Conservation (phyloP, 1,284 basidiomycete genomes). For the Hemileia vastatrix region DNA sequence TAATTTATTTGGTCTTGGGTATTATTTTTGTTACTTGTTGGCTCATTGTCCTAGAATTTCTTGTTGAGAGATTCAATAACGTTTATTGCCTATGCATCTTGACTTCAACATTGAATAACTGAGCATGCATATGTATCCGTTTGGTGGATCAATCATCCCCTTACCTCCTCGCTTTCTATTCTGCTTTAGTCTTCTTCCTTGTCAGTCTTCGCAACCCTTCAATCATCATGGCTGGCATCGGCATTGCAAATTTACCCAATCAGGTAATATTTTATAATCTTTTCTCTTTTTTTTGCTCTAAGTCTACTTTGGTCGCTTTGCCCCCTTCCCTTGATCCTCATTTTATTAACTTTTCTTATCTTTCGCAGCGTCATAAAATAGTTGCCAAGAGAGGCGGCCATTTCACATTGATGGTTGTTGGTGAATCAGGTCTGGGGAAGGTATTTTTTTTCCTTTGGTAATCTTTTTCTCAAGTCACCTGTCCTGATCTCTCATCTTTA, state of each 20-base stretch:
- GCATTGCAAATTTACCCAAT: constrained; percentile 88
- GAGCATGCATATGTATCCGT: too few species aligned
- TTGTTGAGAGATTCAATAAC: too few species aligned
- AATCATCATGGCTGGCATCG: constrained; percentile 26
- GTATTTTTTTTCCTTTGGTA: constrained; percentile 26
- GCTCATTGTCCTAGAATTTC: too few species aligned
- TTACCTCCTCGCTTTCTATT: too few species aligned
- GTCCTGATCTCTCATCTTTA: neutral
- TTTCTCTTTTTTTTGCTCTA: neutral
- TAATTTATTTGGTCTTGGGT: too few species aligned
- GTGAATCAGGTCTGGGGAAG: constrained; percentile 82
- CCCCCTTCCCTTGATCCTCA: neutral
- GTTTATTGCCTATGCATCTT: too few species aligned
- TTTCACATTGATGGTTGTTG: constrained; percentile 99
- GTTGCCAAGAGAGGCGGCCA: constrained; percentile 93
- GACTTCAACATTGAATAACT: too few species aligned
- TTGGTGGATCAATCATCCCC: too few species aligned
- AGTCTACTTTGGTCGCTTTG: neutral
- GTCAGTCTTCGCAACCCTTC: too few species aligned
- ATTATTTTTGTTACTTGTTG: too few species aligned
- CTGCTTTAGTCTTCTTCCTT: too few species aligned
- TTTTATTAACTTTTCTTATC: neutral
- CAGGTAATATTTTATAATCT: constrained; percentile 59
- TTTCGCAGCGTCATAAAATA: constrained; percentile 40
- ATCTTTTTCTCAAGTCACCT: neutral